Conservation (phyloP, 2,329 filamentous ascomycete genomes). For the Amauroascus niger region DNA sequence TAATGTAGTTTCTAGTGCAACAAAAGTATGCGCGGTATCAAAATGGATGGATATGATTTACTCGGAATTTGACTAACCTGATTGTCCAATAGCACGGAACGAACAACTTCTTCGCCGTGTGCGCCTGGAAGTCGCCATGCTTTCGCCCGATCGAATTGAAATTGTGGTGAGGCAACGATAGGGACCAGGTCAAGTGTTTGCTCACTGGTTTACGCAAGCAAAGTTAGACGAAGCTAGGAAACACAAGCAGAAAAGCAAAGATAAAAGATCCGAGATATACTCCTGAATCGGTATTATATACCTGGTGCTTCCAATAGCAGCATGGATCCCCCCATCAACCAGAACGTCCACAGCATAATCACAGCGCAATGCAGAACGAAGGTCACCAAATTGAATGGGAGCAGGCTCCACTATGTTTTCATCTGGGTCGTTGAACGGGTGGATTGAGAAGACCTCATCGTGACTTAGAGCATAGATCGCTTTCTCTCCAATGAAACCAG, state of each 20-base stretch:
- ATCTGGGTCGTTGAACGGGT: conserved; percentile 44
- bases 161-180: conserved; percentile 27
- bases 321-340: conserved; percentile 34
- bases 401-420: conserved; percentile 39
- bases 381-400: conserved; percentile 46
- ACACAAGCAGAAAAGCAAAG: not conserved
- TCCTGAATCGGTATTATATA: conserved; percentile 23
- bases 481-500: conserved; percentile 47
- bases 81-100: conserved; percentile 38
- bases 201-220: conserved; percentile 22
- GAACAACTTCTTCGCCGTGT: conserved; percentile 42
- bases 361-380: conserved; percentile 45
- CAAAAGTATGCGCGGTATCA: not conserved
- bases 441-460: conserved; percentile 52
- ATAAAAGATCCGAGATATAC: not conserved
- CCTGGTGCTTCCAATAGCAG: conserved; percentile 44
- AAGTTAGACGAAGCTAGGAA: conserved; percentile 8
- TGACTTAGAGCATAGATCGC: conserved; percentile 52
- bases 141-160: conserved; percentile 34
- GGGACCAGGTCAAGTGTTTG: conserved; percentile 38
- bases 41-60: not conserved
- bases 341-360: conserved; percentile 52
- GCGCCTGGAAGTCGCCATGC: conserved; percentile 37
- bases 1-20: not conserved
- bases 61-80: conserved; percentile 27